Percentiles rank a stretch among this genome's conserved stretches.
Conservation (phyloP, 75 land plant genomes). For the Pseudotsuga menziesii region DNA sequence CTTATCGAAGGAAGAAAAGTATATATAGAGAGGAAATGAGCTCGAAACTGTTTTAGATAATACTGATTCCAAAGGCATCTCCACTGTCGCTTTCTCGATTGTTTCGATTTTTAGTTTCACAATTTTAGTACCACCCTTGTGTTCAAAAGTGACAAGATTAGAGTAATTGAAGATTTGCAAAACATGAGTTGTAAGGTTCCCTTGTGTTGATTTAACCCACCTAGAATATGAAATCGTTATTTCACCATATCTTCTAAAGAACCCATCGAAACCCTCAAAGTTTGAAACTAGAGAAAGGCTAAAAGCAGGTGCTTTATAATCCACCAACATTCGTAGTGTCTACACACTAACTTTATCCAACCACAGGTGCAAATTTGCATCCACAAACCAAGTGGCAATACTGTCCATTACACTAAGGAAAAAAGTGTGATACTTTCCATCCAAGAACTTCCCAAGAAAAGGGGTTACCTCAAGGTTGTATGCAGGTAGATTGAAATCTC, state of each 20-base stretch:
- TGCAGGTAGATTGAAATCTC: conserved; percentile 66
- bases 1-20: conserved; percentile 7
- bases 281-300: background rate
- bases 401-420: conserved; percentile 39
- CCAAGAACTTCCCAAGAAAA: conserved; percentile 20
- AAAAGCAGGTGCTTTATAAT: conserved; percentile 18
- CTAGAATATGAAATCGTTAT: conserved; percentile 30
- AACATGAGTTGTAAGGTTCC: conserved; percentile 45
- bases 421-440: conserved; percentile 36
- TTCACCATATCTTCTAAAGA: conserved; percentile 27
- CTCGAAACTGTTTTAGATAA: background rate
- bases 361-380: conserved; percentile 80
- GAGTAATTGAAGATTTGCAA: conserved; percentile 26
- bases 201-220: conserved; percentile 46
- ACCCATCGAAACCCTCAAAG: conserved; percentile 46
- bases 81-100: conserved; percentile 18
- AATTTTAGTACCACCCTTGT: conserved; percentile 18
- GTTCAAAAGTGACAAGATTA: conserved; percentile 26
- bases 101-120: conserved; percentile 32
- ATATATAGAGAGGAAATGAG: conserved; percentile 34
- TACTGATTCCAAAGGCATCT: conserved; percentile 6
- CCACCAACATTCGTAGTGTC: conserved; percentile 23
- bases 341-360: conserved; percentile 25
- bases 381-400: conserved; percentile 51
- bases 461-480: conserved; percentile 60